A percentile compares a stretch with the other conserved stretches of the same genome.
Conservation (phyloP, 768 basidiomycete genomes). For the Mycena olivaceomarginata region DNA sequence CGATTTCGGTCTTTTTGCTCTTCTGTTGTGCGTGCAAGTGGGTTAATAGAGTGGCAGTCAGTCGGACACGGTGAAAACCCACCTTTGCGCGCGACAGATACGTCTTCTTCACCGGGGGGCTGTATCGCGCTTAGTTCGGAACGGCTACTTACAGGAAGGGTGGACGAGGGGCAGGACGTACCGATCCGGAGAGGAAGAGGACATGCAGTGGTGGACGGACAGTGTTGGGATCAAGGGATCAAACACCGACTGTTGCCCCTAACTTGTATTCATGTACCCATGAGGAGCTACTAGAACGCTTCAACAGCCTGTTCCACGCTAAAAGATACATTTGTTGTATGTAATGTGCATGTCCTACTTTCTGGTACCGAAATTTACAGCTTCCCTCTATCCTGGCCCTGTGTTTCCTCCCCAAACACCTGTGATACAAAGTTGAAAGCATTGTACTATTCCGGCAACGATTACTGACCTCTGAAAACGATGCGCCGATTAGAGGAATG, state of each 20-base stretch:
- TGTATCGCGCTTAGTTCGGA: conserved; percentile 4
- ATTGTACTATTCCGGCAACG: no score
- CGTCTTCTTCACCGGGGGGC: conserved; percentile 33
- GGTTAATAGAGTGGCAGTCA: no score
- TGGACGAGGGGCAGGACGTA: background rate
- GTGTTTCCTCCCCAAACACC: conserved; percentile 75
- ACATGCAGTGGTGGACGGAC: background rate
- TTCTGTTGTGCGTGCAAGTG: background rate
- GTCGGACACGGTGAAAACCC: background rate
- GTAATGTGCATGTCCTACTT: no score
- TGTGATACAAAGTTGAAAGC: no score
- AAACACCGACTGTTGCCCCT: no score
- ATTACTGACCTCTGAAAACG: conserved; percentile 72
- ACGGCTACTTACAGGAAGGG: background rate
- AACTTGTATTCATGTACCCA: no score
- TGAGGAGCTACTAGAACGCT: no score
- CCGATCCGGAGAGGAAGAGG: conserved; percentile 26
- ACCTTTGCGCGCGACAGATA: conserved; percentile 42
- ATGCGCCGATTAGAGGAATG: conserved; percentile 76
- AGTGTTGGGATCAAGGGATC: no score
- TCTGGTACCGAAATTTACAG: conserved; percentile 49
- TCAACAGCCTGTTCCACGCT: no score
- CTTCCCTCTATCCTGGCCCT: conserved; percentile 61
- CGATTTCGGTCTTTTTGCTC: conserved; percentile 11
- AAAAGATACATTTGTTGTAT: no score